Evolutionary conservation across 345 rosid species (phyloP), one percentile per base, ranked within the genome.

Genomic region (Erucastrum elatum): DNA sequence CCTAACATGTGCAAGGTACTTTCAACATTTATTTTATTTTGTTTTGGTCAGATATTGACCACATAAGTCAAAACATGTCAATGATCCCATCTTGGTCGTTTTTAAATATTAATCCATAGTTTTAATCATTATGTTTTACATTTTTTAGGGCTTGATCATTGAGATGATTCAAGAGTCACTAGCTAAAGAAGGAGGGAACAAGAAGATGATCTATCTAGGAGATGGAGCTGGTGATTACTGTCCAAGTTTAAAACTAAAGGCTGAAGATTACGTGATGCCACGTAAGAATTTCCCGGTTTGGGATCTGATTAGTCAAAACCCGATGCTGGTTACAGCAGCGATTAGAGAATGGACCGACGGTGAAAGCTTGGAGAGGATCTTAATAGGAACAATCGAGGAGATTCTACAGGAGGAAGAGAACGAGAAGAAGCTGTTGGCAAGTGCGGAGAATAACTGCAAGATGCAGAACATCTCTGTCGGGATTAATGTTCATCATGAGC

Each of bases 1-100:
- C 93, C 93, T 63, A 94, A 91, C 68, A 94, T 94, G 98, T 94
- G 98, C 93, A 91, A 94, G 94, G 98, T 93, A 84, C 64, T 27
- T 60, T 27, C 10, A 6, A 11, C 65, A 37, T 51, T 33, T 69
- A 26, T 39, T 39, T 58, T n/a, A 13, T 6, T 53, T 55, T 55
- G 63, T 59, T 29, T 34, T 26, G 44, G 29, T 46, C 53, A 33
- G 16, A 4, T 71, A 2, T 6, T 68, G 5, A 61, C 75, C 44
- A 33, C 17, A 41, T 2, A 25, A 64, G 68, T 61, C 55, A 17
- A 60, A 21, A 60, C 39, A 15, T 74, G 31, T 31, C 25, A 25
- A 27, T 51, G 75, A 69, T 16, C 64, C 75, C 21, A 62, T 5
- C 70, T 61, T 69, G 58, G 66, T 70, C 31, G 5, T 39, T 41